These are phyloP conservation scores for Ascoidea asiatica DNA, from an alignment of 805 yeast genomes.

Conservation along the genomic window DNA sequence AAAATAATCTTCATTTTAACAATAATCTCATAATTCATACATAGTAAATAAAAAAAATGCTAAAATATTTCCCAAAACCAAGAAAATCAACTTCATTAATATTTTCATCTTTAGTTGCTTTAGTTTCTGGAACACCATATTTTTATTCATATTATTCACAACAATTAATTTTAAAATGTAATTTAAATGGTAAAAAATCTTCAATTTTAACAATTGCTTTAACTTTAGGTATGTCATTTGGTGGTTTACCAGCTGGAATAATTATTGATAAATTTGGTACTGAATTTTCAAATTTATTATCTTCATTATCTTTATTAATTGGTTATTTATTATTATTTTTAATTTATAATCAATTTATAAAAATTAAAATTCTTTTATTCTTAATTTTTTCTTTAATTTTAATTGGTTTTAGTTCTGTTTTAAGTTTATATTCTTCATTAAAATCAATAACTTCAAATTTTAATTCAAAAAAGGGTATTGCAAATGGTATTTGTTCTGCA, in stretches of 20 bases:
- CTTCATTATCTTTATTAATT: conserved; percentile 36
- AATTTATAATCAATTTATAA: conserved; percentile 32
- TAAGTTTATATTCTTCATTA: conserved; percentile 45
- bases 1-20: too few species aligned
- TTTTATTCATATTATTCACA: conserved; percentile 68
- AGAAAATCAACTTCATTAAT: conserved; percentile 13
- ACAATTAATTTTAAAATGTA: conserved; percentile 43
- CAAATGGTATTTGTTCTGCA: background rate
- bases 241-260: conserved; percentile 62
- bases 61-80: background rate
- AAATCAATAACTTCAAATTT: conserved; percentile 20
- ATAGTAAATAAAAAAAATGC: background rate
- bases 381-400: conserved; percentile 33
- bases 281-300: conserved; percentile 34
- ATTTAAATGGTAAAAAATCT: conserved; percentile 44
- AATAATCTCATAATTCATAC: too few species aligned
- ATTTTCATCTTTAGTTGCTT: conserved; percentile 27
- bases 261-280: conserved; percentile 53
- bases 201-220: conserved; percentile 52
- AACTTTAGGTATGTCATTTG: conserved; percentile 50
- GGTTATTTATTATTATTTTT: conserved; percentile 45
- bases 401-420: conserved; percentile 54
- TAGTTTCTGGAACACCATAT: conserved; percentile 69
- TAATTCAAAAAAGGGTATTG: background rate
- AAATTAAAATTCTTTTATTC: conserved; percentile 23